phyloP scores from a whole-genome alignment of 768 basidiomycete species.

The Kwoniella pini region DNA sequence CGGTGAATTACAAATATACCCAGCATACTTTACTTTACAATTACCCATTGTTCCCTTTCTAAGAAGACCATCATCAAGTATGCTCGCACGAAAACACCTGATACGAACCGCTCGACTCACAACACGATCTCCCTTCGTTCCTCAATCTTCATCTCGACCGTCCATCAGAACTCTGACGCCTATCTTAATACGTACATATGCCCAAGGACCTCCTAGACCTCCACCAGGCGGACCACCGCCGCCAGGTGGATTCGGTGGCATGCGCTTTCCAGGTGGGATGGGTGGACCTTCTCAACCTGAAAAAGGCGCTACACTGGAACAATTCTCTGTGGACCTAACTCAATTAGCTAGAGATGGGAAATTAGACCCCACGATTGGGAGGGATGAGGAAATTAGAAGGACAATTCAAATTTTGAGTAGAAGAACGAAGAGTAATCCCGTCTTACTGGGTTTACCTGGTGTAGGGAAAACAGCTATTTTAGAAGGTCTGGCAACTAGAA shows the following conservation, averaged over 20 bases:
- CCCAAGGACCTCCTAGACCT: conserved; percentile 30
- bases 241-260: conserved; percentile 36
- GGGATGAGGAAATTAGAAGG: conserved; percentile 70
- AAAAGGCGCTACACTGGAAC: conserved; percentile 83
- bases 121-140: conserved; percentile 1
- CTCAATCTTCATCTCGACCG: background rate
- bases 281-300: conserved; percentile 46
- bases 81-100: conserved; percentile 36
- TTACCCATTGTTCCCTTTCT: too few relatives aligned
- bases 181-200: conserved; percentile 21
- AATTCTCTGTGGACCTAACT: conserved; percentile 81
- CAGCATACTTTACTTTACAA: too few relatives aligned
- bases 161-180: conserved; percentile 1
- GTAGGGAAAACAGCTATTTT: conserved; percentile 92
- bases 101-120: conserved; percentile 26
- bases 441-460: conserved; percentile 71
- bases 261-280: conserved; percentile 46
- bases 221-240: conserved; percentile 24
- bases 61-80: background rate
- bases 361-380: conserved; percentile 83
- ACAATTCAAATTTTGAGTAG: conserved; percentile 89
- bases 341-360: conserved; percentile 80
- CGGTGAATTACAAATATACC: too few relatives aligned
- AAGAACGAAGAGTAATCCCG: conserved; percentile 88
- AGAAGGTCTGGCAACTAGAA: conserved; percentile 83